Percentiles rank a stretch among this genome's conserved stretches.
These are phyloP conservation scores for Nemania sp. DNA, from an alignment of 2,329 filamentous ascomycete genomes.

Conservation along the genomic window DNA sequence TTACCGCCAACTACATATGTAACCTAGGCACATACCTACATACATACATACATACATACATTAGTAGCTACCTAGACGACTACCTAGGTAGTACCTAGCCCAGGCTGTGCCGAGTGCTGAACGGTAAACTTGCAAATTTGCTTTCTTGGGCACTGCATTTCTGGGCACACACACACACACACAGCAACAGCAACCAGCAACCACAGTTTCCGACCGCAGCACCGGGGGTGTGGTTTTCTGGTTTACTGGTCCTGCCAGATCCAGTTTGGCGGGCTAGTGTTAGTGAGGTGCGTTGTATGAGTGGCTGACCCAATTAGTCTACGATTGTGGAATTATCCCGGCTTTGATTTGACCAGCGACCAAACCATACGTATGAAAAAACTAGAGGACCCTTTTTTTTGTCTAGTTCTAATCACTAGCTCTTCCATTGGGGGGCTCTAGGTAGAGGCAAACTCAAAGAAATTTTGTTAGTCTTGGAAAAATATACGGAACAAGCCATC, in stretches of 20 bases:
- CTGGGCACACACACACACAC: no score
- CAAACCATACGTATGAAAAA: no score
- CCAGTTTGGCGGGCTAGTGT: slow-evolving; percentile 4
- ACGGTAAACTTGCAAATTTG: no score
- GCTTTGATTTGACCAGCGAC: slow-evolving; percentile 14
- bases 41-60: no score
- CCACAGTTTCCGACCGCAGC: background rate
- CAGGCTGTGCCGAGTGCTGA: no score
- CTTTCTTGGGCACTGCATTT: no score
- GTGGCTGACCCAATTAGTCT: slow-evolving; percentile 16
- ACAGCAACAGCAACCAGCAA: no score
- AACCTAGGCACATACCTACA: no score
- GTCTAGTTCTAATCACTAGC: no score
- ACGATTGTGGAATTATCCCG: slow-evolving; percentile 18
- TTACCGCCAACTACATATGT: no score
- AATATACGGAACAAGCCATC: background rate
- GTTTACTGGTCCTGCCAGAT: slow-evolving; percentile 17
- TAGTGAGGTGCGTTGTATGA: background rate
- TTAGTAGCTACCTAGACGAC: no score
- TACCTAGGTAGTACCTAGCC: no score
- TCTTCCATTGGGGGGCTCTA: background rate
- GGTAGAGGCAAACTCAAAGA: background rate
- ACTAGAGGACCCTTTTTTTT: slow-evolving; percentile 3
- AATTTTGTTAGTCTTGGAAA: background rate
- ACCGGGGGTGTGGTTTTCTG: background rate